Evolutionary conservation across 495 filamentous ascomycete species (phyloP).

Genomic region (Penicillium arizonense): DNA sequence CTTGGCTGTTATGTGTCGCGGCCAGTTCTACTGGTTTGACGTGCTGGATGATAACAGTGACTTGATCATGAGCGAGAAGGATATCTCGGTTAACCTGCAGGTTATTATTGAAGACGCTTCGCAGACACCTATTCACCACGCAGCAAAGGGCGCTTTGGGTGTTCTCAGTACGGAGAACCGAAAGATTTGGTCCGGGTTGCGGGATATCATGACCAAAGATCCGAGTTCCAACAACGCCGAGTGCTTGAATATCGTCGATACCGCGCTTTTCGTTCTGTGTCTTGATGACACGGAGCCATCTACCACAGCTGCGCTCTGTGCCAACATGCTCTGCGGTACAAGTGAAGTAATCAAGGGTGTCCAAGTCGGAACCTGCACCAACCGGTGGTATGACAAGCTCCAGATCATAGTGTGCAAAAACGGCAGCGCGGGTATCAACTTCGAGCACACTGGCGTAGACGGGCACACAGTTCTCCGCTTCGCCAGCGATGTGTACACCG

Average conservation of each 20-base stretch:
- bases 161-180: constrained; percentile 96
- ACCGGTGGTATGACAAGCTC: constrained; percentile 98
- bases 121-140: constrained; percentile 87
- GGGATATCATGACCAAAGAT: constrained; percentile 86
- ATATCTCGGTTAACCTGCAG: constrained; percentile 87
- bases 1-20: constrained; percentile 89
- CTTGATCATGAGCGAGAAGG: constrained; percentile 95
- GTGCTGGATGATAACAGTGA: constrained; percentile 93
- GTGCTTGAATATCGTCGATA: constrained; percentile 90
- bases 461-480: constrained; percentile 96
- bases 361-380: constrained; percentile 96
- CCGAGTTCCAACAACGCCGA: constrained; percentile 91
- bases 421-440: constrained; percentile 96
- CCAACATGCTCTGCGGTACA: constrained; percentile 97
- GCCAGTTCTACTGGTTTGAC: constrained; percentile 99
- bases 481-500: constrained; percentile 94
- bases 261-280: constrained; percentile 87
- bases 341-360: constrained; percentile 89
- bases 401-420: constrained; percentile 99
- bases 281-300: constrained; percentile 87
- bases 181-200: constrained; percentile 88
- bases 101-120: constrained; percentile 89
- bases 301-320: constrained; percentile 76
- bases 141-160: constrained; percentile 88
- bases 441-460: constrained; percentile 97